A percentile compares a stretch with the other conserved stretches of the same genome.
Conservation (phyloP, 2,329 filamentous ascomycete genomes). For the Sordariomycetes sp. region DNA sequence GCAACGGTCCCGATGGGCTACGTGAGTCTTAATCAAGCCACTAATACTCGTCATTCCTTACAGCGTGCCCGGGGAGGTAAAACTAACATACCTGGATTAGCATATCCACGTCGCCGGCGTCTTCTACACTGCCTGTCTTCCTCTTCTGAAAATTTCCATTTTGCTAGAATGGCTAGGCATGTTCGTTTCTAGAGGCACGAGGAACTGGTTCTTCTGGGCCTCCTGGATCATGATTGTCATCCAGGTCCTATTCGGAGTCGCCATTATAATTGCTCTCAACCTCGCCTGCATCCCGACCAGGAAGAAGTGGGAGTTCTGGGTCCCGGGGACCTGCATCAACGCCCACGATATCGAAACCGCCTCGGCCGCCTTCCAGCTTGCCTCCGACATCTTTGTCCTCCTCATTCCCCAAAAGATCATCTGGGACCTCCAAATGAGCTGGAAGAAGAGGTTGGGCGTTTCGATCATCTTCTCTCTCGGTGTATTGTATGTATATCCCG, state of each 20-base stretch:
- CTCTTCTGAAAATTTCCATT: constrained; percentile 7
- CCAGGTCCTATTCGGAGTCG: constrained; percentile 10
- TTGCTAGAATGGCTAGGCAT: constrained; percentile 8
- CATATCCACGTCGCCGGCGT: constrained; percentile 1
- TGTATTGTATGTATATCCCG: constrained; percentile 11
- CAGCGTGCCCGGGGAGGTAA: too few species aligned
- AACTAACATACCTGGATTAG: background rate
- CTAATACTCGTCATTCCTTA: background rate
- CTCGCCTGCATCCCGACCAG: constrained; percentile 13
- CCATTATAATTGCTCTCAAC: constrained; percentile 9
- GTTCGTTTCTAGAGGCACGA: constrained; percentile 7
- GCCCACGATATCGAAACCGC: constrained; percentile 8
- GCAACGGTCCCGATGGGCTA: constrained; percentile 1
- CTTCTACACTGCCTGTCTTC: background rate
- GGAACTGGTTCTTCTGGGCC: constrained; percentile 11
- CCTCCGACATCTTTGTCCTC: constrained; percentile 13
- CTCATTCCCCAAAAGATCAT: constrained; percentile 15
- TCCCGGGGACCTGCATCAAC: constrained; percentile 12
- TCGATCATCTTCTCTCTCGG: constrained; percentile 16
- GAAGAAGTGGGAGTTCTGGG: constrained; percentile 13
- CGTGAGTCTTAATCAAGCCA: background rate
- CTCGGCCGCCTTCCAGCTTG: constrained; percentile 12
- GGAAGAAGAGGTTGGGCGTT: constrained; percentile 13
- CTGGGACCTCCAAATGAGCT: constrained; percentile 14
- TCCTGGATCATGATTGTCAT: constrained; percentile 10